Conservation (phyloP, 164 flowering plant species). For the Brasenia schreberi region DNA sequence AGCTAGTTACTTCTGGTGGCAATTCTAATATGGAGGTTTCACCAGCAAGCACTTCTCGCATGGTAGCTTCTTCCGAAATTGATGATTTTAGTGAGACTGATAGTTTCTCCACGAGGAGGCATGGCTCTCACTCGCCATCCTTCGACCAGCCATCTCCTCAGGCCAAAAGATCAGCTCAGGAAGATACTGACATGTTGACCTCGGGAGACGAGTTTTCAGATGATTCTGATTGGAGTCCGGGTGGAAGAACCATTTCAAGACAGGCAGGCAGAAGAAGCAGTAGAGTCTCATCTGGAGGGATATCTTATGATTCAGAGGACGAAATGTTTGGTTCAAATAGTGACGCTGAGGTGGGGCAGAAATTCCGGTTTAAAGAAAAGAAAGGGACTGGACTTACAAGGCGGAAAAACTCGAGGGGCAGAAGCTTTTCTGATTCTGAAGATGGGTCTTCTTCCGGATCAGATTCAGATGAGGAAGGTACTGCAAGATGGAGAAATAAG, state of each 20-base stretch:
- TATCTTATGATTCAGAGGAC: slow-evolving; percentile 43
- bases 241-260: slow-evolving; percentile 44
- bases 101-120: slow-evolving; percentile 3
- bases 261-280: slow-evolving; percentile 22
- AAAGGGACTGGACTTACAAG: slow-evolving; percentile 13
- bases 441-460: slow-evolving; percentile 22
- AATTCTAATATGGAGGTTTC: slow-evolving; percentile 16
- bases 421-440: slow-evolving; percentile 18
- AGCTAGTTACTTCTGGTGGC: slow-evolving; percentile 35
- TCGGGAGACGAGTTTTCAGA: slow-evolving; percentile 54
- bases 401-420: slow-evolving; percentile 11
- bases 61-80: slow-evolving; percentile 32
- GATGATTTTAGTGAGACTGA: slow-evolving; percentile 25
- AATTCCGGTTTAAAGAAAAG: slow-evolving; percentile 13
- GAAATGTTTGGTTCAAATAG: slow-evolving; percentile 28
- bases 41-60: slow-evolving; percentile 29
- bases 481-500: slow-evolving; percentile 13
- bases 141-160: slow-evolving; percentile 16
- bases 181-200: slow-evolving; percentile 24
- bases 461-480: slow-evolving; percentile 29
- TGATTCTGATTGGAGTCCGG: slow-evolving; percentile 52
- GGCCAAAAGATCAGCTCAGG: slow-evolving; percentile 14
- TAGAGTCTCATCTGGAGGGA: slow-evolving; percentile 19
- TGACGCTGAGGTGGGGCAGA: slow-evolving; percentile 25
- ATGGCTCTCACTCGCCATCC: slow-evolving; percentile 7